Evolutionary conservation across 371 early-diverging fungal genomes (phyloP).

Genomic region (Vairimorpha ceranae): DNA sequence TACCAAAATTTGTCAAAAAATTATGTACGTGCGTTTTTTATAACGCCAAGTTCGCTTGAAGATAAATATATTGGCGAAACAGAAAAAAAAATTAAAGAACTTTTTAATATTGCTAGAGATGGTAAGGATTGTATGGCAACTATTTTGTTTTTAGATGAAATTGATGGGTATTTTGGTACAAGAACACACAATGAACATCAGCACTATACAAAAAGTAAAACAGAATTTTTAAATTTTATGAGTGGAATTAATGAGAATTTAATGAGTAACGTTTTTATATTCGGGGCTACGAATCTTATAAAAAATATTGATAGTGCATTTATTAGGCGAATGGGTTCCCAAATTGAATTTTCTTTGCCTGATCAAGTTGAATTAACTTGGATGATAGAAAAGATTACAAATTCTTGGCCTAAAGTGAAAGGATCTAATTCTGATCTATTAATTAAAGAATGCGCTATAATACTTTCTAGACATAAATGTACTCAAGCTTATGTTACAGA

Average conservation of each 20-base stretch:
- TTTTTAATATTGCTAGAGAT: conserved; percentile 39
- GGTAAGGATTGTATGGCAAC: conserved; percentile 31
- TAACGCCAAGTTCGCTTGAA: conserved; percentile 40
- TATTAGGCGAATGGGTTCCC: conserved; percentile 39
- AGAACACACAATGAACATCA: conserved; percentile 27
- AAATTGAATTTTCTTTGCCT: conserved; percentile 32
- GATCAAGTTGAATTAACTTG: conserved; percentile 20
- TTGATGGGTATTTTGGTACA: conserved; percentile 44
- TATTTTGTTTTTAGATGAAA: conserved; percentile 56
- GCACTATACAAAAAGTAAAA: conserved; percentile 6
- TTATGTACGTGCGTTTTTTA: conserved; percentile 26
- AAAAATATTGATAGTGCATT: conserved; percentile 46
- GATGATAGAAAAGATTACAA: conserved; percentile 3
- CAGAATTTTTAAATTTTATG: conserved; percentile 46
- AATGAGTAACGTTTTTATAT: conserved; percentile 27
- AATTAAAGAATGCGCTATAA: not conserved
- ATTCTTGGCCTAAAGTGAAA: not conserved
- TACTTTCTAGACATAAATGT: not conserved
- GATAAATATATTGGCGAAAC: conserved; percentile 58
- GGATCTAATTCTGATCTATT: not conserved
- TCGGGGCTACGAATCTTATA: conserved; percentile 52
- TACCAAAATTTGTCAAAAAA: not conserved
- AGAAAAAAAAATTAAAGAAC: conserved; percentile 29
- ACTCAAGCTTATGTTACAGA: not conserved
- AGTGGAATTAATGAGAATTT: conserved; percentile 32